Base-by-base conservation (phyloP, 2,329 filamentous ascomycete genomes). In the Sclerotinia borealis region DNA sequence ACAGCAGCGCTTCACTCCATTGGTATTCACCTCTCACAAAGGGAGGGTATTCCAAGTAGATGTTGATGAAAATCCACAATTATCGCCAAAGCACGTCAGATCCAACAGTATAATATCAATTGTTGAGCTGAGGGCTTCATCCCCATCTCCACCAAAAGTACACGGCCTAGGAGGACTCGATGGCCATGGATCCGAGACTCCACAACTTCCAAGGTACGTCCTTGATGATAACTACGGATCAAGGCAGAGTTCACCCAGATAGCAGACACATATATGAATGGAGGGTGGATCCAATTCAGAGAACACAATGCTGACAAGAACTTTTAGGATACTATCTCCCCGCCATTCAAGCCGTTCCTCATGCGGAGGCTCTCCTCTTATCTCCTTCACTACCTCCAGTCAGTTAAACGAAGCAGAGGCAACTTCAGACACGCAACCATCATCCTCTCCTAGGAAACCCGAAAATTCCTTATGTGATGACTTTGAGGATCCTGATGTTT, bases 21-120 rank as follows among this genome's bases (percentile, higher is more conserved):
- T 63, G 10, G 45, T 66, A 10, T 66, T 66, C 22, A 66, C 64
- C 15, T 63, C 60, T n/a, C 37, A 41, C 25, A 50, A 50, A 19
- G 62, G 66, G 29, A 61, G 63, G 31, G 39, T 66, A 15, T 65
- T 65, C 34, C 50, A 64, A 29, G 27, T 69, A 51, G 52, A 59
- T 64, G 45, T 49, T 22, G 56, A 66, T 6, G 31, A 39, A 5
- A 48, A 48, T 19, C 39, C 41, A 37, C 41, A 39, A 31, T 55
- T 62, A 31, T 61, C 62, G 10, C 50, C 50, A 9, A 56, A 36
- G 17, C 49, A 62, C 29, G 39, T 17, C 25, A 62, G 11, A 48
- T 37, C 50, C 7, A 45, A 41, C 22, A 61, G 59, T 25, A 39
- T 54, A 25, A 25, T 43, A 25, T 56, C 60, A 37, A 36, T 62